Evolutionary conservation across 331 rosid species (phyloP).

Genomic region (Dryas integrifolia): DNA sequence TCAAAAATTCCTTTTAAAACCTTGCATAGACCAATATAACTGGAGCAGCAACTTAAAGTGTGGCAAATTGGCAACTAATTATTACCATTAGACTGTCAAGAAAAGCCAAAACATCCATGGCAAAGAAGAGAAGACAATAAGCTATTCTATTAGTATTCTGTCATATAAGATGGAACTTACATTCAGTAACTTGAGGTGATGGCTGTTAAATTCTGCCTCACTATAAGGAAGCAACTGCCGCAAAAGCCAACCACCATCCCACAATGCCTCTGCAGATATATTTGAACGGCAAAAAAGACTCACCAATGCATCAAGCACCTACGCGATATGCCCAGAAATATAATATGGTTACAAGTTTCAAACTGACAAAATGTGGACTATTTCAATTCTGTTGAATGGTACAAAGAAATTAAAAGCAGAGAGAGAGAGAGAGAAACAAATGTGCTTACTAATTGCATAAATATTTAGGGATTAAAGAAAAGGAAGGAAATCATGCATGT

Average conservation of each 20-base stretch:
- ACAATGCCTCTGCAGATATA: conserved; percentile 71
- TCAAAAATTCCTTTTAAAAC: no score
- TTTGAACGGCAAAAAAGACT: conserved; percentile 70
- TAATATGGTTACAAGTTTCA: not conserved
- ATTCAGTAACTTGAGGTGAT: conserved; percentile 61
- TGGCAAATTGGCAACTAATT: not conserved
- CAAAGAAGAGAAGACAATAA: not conserved
- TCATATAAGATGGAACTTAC: conserved; percentile 40
- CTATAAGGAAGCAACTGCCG: conserved; percentile 81
- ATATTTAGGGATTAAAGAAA: no score
- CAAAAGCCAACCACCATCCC: conserved; percentile 98
- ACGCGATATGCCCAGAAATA: conserved; percentile 6
- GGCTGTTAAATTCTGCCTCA: conserved; percentile 62
- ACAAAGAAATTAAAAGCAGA: not conserved
- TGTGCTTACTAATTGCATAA: not conserved
- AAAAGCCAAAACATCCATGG: not conserved
- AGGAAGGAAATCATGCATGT: not conserved
- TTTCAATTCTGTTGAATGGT: not conserved
- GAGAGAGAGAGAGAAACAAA: not conserved
- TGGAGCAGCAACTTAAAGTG: not conserved
- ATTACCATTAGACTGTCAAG: not conserved
- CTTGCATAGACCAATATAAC: not conserved
- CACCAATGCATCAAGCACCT: conserved; percentile 86
- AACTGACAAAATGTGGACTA: conserved; percentile 1
- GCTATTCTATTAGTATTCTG: not conserved